phyloP scores from a whole-genome alignment of 2,329 filamentous ascomycete genomes.

The Aspergillus hiratsukae region DNA sequence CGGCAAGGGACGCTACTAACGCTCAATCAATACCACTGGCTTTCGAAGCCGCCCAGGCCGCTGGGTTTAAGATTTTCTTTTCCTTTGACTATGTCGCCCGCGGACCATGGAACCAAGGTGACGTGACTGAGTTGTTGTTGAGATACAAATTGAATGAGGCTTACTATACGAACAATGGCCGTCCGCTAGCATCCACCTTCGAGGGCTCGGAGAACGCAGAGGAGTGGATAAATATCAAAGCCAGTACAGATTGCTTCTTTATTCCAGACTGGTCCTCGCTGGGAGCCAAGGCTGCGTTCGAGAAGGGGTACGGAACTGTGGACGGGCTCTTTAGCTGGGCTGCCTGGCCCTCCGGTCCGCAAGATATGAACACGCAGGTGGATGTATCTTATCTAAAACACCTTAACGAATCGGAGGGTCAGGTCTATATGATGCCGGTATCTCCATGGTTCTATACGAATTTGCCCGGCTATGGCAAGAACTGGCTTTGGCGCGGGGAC shows the following conservation, averaged over 20 bases:
- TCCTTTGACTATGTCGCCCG: constrained; percentile 29
- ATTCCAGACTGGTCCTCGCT: constrained; percentile 45
- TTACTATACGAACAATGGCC: constrained; percentile 19
- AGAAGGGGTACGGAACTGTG: constrained; percentile 19
- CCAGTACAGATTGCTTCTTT: constrained; percentile 36
- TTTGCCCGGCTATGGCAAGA: constrained; percentile 53
- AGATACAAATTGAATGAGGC: too few species aligned
- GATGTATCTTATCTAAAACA: constrained; percentile 39
- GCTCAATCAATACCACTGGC: constrained; percentile 16
- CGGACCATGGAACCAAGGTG: constrained; percentile 11
- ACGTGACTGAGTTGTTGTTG: too few species aligned
- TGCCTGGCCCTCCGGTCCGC: constrained; percentile 39
- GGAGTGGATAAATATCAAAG: constrained; percentile 46
- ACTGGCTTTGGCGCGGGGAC: constrained; percentile 61
- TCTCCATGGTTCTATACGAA: constrained; percentile 57
- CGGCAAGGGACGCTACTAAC: constrained; percentile 18
- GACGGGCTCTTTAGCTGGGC: constrained; percentile 42
- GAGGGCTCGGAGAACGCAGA: constrained; percentile 40
- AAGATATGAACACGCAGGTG: constrained; percentile 32
- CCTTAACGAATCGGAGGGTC: constrained; percentile 19
- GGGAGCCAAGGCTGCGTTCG: constrained; percentile 21
- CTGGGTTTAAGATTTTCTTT: constrained; percentile 33
- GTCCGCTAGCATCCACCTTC: constrained; percentile 40
- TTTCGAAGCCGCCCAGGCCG: constrained; percentile 21
- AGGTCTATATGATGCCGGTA: constrained; percentile 51